Base-by-base conservation (phyloP, 306 rosid species). In the Prunus salicina region DNA sequence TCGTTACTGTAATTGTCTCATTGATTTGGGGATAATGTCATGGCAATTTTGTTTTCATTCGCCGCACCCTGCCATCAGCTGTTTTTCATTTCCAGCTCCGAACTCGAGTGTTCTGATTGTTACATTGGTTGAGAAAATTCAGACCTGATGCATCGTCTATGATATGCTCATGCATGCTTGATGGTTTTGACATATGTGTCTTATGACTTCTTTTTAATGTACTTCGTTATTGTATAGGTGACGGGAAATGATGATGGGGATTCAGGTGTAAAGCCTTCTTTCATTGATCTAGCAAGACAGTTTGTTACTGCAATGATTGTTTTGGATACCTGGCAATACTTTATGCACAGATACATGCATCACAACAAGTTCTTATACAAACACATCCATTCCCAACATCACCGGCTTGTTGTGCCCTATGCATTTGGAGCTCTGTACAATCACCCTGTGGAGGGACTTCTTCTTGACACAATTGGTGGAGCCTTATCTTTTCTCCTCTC, bases 301-400 rank as follows among this genome's bases (percentile, higher is more conserved):
- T 92, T 95, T 85, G 72, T 88, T 43, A 87, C 87, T 47, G 99
- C 93, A 11, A 95, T 92, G 97, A 46, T 92, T 74, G 89, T 95
- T 72, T 81, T 95, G 91, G 99, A 95, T 81, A 89, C 99, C 12
- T 95, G 97, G 97, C 99, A 95, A 73, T 95, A 95, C 90, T 89
- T 95, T 46, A 87, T 92, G 93, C 99, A 95, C 81, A 88, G 99
- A 83, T 95, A 85, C 86, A 95, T 95, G 99, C 99, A 95, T 81
- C 91, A 90, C 79, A 95, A 91, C 82, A 95, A 92, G 91, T 90
- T 92, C 85, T 79, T 95, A 53, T 95, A 92, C 89, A 95, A 95
- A 89, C 93, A 92, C 62, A 80, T 95, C 77, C 99, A 95, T 76
- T 89, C 99, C 72, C 97, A 84, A 74, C 99, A 95, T 82, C 97